Conservation (phyloP, 192 early-diverging fungal genomes). For the Backusella sp. region DNA sequence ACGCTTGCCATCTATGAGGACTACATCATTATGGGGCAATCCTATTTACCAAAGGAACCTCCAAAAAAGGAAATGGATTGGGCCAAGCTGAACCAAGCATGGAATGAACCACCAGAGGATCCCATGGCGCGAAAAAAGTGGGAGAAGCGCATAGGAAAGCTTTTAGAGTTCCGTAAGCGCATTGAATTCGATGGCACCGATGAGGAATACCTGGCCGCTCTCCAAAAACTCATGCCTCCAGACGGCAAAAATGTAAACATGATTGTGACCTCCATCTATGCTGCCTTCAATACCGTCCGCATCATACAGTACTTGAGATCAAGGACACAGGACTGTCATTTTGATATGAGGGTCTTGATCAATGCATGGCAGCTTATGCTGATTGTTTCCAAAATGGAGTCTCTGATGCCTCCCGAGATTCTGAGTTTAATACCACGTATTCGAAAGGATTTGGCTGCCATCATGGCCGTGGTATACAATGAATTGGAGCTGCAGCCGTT, state of each 20-base stretch:
- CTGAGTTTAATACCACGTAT: background rate
- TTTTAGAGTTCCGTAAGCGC: background rate
- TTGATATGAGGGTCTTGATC: slow-evolving; percentile 7
- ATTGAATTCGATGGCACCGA: slow-evolving; percentile 13
- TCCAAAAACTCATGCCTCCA: background rate
- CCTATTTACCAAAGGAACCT: background rate
- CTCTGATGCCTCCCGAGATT: background rate
- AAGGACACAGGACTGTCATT: background rate
- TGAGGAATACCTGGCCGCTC: background rate
- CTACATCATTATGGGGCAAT: slow-evolving; percentile 5
- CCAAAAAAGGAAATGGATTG: background rate
- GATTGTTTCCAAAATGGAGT: background rate
- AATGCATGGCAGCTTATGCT: slow-evolving; percentile 2
- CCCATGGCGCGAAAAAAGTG: background rate
- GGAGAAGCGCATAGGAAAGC: background rate
- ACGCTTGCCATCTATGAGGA: slow-evolving; percentile 11
- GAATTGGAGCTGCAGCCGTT: slow-evolving; percentile 4
- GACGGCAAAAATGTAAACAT: background rate
- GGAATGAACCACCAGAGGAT: background rate
- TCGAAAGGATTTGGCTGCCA: background rate
- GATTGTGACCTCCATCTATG: background rate
- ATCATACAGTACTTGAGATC: slow-evolving; percentile 4
- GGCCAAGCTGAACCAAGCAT: background rate
- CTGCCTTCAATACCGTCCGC: slow-evolving; percentile 10
- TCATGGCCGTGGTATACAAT: background rate